phyloP scores from a whole-genome alignment of 805 yeast species.

The Barnettozyma populi region DNA sequence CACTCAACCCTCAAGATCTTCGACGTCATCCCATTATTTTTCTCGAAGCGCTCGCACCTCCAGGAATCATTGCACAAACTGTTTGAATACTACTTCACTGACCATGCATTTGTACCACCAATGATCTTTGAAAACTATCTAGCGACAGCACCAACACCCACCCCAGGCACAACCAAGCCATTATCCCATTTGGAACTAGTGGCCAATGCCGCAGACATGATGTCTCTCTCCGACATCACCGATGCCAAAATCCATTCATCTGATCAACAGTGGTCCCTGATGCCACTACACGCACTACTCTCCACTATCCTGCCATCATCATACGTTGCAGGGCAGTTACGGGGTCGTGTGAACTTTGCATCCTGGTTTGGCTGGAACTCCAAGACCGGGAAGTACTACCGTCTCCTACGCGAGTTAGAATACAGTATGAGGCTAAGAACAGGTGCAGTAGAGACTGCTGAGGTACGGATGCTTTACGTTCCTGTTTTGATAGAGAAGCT shows the following conservation, averaged over 20 bases:
- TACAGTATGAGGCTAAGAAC: slow-evolving; percentile 81
- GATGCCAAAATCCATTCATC: slow-evolving; percentile 80
- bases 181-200: slow-evolving; percentile 52
- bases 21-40: slow-evolving; percentile 70
- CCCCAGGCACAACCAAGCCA: slow-evolving; percentile 26
- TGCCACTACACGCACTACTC: slow-evolving; percentile 86
- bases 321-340: slow-evolving; percentile 63
- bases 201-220: slow-evolving; percentile 78
- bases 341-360: slow-evolving; percentile 72
- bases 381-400: slow-evolving; percentile 67
- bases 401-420: slow-evolving; percentile 81
- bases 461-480: slow-evolving; percentile 70
- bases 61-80: slow-evolving; percentile 65
- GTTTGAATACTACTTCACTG: slow-evolving; percentile 86
- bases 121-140: slow-evolving; percentile 95
- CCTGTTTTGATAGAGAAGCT: slow-evolving; percentile 57
- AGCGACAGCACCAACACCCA: slow-evolving; percentile 50
- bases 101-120: slow-evolving; percentile 88
- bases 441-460: slow-evolving; percentile 69
- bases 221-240: slow-evolving; percentile 78
- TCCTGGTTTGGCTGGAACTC: slow-evolving; percentile 90
- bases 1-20: slow-evolving; percentile 88
- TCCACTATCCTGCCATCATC: slow-evolving; percentile 80
- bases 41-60: slow-evolving; percentile 56
- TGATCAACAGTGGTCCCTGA: slow-evolving; percentile 89